Conservation (phyloP, 257 asterid genomes). For the Agastache rugosa region DNA sequence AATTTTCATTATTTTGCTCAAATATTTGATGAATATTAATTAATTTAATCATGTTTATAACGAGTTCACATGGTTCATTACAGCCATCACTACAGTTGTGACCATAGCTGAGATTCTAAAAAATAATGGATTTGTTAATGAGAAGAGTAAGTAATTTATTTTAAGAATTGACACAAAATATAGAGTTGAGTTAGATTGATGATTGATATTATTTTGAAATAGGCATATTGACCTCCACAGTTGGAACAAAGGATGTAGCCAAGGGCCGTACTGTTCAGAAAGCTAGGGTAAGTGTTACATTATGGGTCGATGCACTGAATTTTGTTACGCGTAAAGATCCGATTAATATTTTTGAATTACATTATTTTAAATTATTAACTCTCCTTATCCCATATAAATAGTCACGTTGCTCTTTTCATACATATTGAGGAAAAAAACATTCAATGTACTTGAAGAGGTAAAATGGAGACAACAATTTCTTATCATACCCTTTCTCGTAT, state of each 20-base stretch:
- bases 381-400: neutral
- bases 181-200: neutral
- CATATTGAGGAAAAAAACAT: neutral
- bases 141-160: constrained; percentile 64
- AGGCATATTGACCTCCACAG: constrained; percentile 84
- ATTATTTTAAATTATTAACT: neutral
- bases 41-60: neutral
- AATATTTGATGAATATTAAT: neutral
- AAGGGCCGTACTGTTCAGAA: constrained; percentile 84
- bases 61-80: constrained; percentile 6
- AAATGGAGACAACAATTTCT: neutral
- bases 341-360: neutral
- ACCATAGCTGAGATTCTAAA: constrained; percentile 88
- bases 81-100: constrained; percentile 95
- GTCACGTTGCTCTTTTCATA: neutral
- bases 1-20: neutral
- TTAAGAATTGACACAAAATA: neutral
- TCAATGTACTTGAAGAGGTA: neutral
- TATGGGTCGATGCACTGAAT: neutral
- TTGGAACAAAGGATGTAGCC: constrained; percentile 81
- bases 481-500: no score
- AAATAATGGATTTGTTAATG: constrained; percentile 84
- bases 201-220: constrained; percentile 4
- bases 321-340: neutral
- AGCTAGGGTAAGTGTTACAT: constrained; percentile 65